Base-by-base conservation (phyloP, 2,329 filamentous ascomycete species). In the Endoconidiophora polonica region DNA sequence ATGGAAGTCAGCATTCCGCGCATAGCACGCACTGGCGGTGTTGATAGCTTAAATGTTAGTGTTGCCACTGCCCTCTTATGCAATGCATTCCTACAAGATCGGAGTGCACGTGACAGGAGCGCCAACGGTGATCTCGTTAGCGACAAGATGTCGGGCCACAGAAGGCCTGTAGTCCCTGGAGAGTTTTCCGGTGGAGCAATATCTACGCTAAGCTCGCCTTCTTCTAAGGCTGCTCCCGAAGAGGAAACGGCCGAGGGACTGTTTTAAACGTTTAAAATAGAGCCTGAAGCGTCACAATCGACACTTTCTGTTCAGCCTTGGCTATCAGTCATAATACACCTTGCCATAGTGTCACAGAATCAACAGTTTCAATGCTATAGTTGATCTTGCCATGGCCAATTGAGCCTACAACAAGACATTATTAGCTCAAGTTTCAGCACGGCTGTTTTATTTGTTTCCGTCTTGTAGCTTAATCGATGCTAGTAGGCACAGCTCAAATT, bases 41-140 rank as follows among this genome's bases (percentile, higher is more conserved):
- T 98, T 2, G 90, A 96, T 63, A 94, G 87, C 62, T 66, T 98
- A 62, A 96, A 98, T 61, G 91, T 96, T 38, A 86, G 85, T 60
- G 88, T 94, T 18, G 90, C 91, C 1, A 78, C 85, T 5, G 86
- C 78, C 1, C 67, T 96, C 45, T 66, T 96, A 46, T 81, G 80
- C 54, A 74, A 80, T 55, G 70, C 80, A 0, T 86, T 91, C 29
- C 37, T 56, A 9, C 44, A 45, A 18, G 41, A 46, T 6, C 49
- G 24, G 10, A 33, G 9, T 12, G 29, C 29, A 33, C 43, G 42
- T 20, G 36, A 22, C n/a, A 37, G 41, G 6, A 18, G 7, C 4
- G 37, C 5, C 37, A 40, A 39, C 6, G 5, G 16, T 10, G 44
- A 46, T 46, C 44, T 36, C 9, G 44, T 46, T 18, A 18, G 29